Percentiles rank a stretch among this genome's conserved stretches.
Conservation (phyloP, 2,329 filamentous ascomycete genomes). For the Colletotrichum tropicale region DNA sequence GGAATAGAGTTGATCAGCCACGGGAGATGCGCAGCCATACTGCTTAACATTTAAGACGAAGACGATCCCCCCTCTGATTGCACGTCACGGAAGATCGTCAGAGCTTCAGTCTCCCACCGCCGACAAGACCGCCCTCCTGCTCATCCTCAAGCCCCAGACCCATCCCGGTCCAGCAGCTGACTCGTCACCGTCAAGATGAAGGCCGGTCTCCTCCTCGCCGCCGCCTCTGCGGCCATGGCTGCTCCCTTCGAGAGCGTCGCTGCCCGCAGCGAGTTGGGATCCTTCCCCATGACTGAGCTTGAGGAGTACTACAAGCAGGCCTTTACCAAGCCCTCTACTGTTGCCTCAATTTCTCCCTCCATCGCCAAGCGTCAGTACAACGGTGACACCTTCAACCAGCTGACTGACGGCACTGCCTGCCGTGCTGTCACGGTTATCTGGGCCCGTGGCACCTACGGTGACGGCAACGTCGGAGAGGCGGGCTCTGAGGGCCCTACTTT, state of each 20-base stretch:
- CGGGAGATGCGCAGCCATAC: not conserved
- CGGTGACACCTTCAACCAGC: slow-evolving; percentile 19
- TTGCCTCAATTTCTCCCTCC: not conserved
- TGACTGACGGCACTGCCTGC: slow-evolving; percentile 32
- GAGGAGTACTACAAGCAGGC: slow-evolving; percentile 18
- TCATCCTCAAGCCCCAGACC: not conserved
- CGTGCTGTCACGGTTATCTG: slow-evolving; percentile 57
- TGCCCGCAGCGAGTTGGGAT: not conserved
- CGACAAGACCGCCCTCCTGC: not conserved
- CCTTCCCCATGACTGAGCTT: slow-evolving; percentile 17
- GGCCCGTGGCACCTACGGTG: slow-evolving; percentile 58
- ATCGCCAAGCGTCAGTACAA: slow-evolving; percentile 18
- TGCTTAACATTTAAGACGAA: not conserved
- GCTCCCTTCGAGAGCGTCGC: slow-evolving; percentile 4
- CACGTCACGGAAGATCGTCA: not conserved
- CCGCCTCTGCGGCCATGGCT: slow-evolving; percentile 8
- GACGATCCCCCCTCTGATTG: not conserved
- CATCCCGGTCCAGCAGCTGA: not conserved
- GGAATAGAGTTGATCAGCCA: not conserved
- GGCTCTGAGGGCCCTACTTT: slow-evolving; percentile 52
- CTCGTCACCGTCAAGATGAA: slow-evolving; percentile 4
- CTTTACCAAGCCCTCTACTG: not conserved
- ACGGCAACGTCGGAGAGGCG: slow-evolving; percentile 53
- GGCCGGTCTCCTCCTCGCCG: slow-evolving; percentile 15
- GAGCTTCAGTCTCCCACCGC: slow-evolving; percentile 2